Evolutionary conservation across 163 green algal genomes (phyloP).

Genomic region (Prototheca stagnorum): DNA sequence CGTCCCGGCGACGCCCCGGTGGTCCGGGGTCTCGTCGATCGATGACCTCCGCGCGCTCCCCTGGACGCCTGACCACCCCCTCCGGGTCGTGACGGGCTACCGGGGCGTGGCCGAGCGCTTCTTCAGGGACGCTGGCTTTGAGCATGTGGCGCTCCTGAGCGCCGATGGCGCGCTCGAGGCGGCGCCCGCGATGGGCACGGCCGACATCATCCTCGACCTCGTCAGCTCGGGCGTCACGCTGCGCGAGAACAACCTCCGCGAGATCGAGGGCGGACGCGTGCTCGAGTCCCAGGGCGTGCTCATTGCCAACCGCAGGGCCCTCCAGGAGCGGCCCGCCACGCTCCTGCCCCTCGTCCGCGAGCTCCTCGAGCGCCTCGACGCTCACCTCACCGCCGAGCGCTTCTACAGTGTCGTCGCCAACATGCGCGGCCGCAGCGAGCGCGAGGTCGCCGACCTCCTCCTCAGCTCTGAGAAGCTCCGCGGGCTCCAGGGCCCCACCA

Average conservation of each 20-base stretch:
- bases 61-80: slow-evolving; percentile 35
- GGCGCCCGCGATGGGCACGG: slow-evolving; percentile 86
- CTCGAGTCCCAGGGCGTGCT: slow-evolving; percentile 76
- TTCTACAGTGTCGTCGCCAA: slow-evolving; percentile 69
- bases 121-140: slow-evolving; percentile 71
- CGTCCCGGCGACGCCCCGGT: slow-evolving; percentile 56
- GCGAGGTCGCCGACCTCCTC: slow-evolving; percentile 49
- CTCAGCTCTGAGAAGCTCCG: slow-evolving; percentile 27
- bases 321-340: slow-evolving; percentile 53
- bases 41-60: slow-evolving; percentile 37
- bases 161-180: slow-evolving; percentile 85
- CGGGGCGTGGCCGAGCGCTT: slow-evolving; percentile 50
- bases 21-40: slow-evolving; percentile 48
- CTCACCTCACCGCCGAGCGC: slow-evolving; percentile 74
- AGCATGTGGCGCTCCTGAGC: slow-evolving; percentile 71
- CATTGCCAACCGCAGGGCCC: slow-evolving; percentile 59
- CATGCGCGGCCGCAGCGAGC: slow-evolving; percentile 52
- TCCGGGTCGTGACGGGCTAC: slow-evolving; percentile 50
- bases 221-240: slow-evolving; percentile 81
- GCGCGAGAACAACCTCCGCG: slow-evolving; percentile 95
- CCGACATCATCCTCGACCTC: slow-evolving; percentile 97
- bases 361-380: slow-evolving; percentile 92
- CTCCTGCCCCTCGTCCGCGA: slow-evolving; percentile 77
- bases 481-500: slow-evolving; percentile 68
- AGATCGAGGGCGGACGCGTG: slow-evolving; percentile 69